A percentile compares a stretch with the other conserved stretches of the same genome.
Conservation (phyloP, 129 eudicot genomes). For the Escallonia herrerae region DNA sequence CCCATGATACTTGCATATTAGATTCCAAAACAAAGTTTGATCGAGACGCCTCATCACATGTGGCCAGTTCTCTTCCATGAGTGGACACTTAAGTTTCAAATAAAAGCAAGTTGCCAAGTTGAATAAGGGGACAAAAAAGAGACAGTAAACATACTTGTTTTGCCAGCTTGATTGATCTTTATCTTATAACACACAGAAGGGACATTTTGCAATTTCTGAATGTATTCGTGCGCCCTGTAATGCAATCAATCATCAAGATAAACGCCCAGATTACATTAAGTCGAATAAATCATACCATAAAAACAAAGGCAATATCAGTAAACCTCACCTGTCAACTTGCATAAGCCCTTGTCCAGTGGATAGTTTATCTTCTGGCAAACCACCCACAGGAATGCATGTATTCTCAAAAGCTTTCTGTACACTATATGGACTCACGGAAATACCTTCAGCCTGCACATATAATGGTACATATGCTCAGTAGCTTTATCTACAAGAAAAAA, state of each 20-base stretch:
- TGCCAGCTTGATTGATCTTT: constrained; percentile 70
- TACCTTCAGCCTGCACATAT: constrained; percentile 66
- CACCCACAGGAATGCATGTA: constrained; percentile 70
- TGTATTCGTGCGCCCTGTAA: constrained; percentile 83
- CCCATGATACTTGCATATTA: too few species aligned
- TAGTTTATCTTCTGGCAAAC: constrained; percentile 80
- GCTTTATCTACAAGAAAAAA: background rate
- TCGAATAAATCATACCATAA: background rate
- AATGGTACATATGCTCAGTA: background rate
- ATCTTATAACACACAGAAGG: constrained; percentile 72
- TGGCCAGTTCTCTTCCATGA: too few species aligned
- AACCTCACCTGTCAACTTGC: constrained; percentile 92
- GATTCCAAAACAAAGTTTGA: too few species aligned
- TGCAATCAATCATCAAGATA: constrained; percentile 4
- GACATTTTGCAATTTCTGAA: constrained; percentile 45
- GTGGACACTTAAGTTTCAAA: too few species aligned
- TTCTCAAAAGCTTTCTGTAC: constrained; percentile 95
- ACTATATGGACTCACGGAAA: constrained; percentile 79
- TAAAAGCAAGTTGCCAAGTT: too few species aligned
- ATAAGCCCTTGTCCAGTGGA: constrained; percentile 89
- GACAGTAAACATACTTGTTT: constrained; percentile 43
- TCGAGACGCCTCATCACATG: too few species aligned
- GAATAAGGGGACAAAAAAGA: background rate
- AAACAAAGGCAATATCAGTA: constrained; percentile 1
- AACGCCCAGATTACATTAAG: background rate